phyloP scores from a whole-genome alignment of 75 land plant genomes.

The Picea glauca region DNA sequence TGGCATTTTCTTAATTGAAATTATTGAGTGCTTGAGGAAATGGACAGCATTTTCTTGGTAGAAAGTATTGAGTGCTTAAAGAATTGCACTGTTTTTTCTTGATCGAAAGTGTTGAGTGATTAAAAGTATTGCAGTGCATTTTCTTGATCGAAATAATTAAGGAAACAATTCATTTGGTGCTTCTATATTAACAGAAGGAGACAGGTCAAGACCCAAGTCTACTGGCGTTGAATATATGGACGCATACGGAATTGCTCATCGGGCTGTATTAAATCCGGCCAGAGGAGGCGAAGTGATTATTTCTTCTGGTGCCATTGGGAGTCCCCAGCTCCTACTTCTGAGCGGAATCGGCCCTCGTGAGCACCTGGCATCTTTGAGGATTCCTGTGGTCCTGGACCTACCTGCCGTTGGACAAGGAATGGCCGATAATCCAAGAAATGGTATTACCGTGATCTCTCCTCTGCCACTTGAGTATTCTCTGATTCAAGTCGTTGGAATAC shows the following conservation, averaged over 20 bases:
- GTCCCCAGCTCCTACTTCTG: slow-evolving; percentile 78
- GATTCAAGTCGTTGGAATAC: slow-evolving; percentile 66
- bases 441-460: slow-evolving; percentile 53
- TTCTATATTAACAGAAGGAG: too few relatives aligned
- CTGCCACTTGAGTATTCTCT: slow-evolving; percentile 42
- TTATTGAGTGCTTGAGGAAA: too few relatives aligned
- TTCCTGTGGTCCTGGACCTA: slow-evolving; percentile 39
- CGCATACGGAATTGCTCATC: slow-evolving; percentile 42
- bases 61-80: too few relatives aligned
- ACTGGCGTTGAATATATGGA: slow-evolving; percentile 69
- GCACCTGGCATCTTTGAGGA: slow-evolving; percentile 30
- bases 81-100: too few relatives aligned
- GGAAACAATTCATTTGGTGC: too few relatives aligned
- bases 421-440: slow-evolving; percentile 85
- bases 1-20: too few relatives aligned
- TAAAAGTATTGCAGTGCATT: too few relatives aligned
- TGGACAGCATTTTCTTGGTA: too few relatives aligned
- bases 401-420: slow-evolving; percentile 68
- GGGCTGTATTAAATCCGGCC: slow-evolving; percentile 27
- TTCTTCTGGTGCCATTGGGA: slow-evolving; percentile 76
- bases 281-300: slow-evolving; percentile 56
- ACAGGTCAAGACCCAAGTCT: slow-evolving; percentile 17
- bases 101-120: too few relatives aligned
- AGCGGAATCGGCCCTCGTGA: slow-evolving; percentile 76
- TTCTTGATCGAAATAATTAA: too few relatives aligned